Evolutionary conservation across 2,329 filamentous ascomycete species (phyloP).

Genomic region (Alternaria incomplexa): DNA sequence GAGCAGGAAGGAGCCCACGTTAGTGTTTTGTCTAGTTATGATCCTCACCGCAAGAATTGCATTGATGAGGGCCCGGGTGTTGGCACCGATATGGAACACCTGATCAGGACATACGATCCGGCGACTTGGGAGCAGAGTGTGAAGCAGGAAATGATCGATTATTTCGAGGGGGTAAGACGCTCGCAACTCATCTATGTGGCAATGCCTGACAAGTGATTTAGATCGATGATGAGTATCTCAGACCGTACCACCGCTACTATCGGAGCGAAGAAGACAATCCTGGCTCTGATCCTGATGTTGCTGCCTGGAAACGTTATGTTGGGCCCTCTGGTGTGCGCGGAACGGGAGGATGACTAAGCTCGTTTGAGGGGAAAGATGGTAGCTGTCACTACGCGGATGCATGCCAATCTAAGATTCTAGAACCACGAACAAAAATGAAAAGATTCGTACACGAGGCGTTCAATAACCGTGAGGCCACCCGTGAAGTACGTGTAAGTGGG

Average conservation of each 20-base stretch:
- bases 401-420: neutral
- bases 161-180: accelerated
- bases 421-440: too few relatives aligned
- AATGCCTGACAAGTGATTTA: neutral
- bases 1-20: neutral
- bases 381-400: accelerated
- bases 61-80: neutral
- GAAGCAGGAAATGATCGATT: neutral
- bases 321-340: neutral
- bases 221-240: neutral
- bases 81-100: neutral
- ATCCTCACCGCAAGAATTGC: accelerated
- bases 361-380: neutral
- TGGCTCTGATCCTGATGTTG: neutral
- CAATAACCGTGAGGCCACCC: neutral
- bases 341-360: too few relatives aligned
- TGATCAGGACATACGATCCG: neutral
- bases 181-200: neutral
- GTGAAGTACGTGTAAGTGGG: neutral
- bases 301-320: neutral
- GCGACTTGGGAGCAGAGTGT: neutral
- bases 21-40: neutral
- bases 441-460: neutral
- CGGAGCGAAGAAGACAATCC: neutral
- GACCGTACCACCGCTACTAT: neutral